These are phyloP conservation scores for Coelastrella sp. DNA, from an alignment of 139 green algal genomes.

Conservation along the genomic window DNA sequence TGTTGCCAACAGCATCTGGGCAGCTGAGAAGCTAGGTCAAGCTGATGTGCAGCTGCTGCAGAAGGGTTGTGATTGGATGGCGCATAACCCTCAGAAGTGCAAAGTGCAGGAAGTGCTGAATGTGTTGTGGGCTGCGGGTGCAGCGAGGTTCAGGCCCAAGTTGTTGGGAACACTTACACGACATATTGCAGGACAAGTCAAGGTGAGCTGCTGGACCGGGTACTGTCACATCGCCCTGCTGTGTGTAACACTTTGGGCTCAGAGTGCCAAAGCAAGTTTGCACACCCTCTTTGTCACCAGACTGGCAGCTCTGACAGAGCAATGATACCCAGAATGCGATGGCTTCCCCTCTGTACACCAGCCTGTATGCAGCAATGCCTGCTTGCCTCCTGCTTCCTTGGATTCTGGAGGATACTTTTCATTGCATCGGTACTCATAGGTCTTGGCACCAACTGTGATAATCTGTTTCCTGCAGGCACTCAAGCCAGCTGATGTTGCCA, in stretches of 20 bases:
- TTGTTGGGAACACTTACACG: neutral
- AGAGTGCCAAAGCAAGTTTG: too few relatives aligned
- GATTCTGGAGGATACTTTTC: too few relatives aligned
- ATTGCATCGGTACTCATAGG: too few relatives aligned
- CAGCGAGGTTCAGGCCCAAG: neutral
- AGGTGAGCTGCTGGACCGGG: neutral
- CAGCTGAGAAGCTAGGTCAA: neutral
- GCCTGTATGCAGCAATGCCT: too few relatives aligned
- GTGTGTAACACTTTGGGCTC: too few relatives aligned
- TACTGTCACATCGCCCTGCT: too few relatives aligned
- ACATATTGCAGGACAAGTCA: slow-evolving; percentile 4
- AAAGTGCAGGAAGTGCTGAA: slow-evolving; percentile 50
- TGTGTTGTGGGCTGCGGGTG: slow-evolving; percentile 44
- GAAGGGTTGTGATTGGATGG: neutral
- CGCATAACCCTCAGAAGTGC: neutral
- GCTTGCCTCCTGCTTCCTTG: too few relatives aligned
- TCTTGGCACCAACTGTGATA: neutral
- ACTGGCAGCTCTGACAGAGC: too few relatives aligned
- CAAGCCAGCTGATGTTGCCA: slow-evolving; percentile 41
- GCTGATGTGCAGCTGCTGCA: slow-evolving; percentile 22
- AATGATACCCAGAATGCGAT: too few relatives aligned
- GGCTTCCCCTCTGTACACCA: too few relatives aligned
- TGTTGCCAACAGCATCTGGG: slow-evolving; percentile 48
- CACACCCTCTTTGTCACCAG: too few relatives aligned
- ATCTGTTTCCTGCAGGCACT: neutral